Evolutionary conservation across 1,284 basidiomycete species (phyloP).

Genomic region (Apiotrichum domesticum): DNA sequence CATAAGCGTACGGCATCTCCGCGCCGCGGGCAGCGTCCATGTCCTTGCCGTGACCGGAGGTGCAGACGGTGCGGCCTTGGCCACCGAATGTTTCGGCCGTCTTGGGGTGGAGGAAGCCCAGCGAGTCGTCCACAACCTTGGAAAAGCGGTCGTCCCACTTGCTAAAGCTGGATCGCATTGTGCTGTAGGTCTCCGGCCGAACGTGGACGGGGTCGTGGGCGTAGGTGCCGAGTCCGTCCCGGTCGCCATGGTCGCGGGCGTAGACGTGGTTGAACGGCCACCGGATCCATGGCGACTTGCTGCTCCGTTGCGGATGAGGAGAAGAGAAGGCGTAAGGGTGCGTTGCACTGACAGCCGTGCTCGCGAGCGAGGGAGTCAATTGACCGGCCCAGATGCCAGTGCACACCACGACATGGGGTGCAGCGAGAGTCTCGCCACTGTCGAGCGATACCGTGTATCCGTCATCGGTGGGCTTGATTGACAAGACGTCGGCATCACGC

Average conservation of each 20-base stretch:
- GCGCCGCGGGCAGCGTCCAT: too few species aligned
- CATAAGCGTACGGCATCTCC: too few species aligned
- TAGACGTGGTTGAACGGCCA: conserved; percentile 24
- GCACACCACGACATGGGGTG: conserved; percentile 16
- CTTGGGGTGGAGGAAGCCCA: too few species aligned
- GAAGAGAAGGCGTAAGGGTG: conserved; percentile 24
- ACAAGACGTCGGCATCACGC: conserved; percentile 11
- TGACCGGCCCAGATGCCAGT: conserved; percentile 29
- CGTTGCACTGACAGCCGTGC: conserved; percentile 16
- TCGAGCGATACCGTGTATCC: neutral
- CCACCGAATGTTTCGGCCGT: too few species aligned
- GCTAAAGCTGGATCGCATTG: conserved; percentile 13
- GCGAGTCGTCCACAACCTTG: too few species aligned
- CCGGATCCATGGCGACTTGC: conserved; percentile 21
- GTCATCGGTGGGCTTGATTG: neutral
- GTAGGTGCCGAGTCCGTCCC: conserved; percentile 27
- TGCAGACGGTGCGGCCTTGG: too few species aligned
- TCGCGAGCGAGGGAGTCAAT: conserved; percentile 12
- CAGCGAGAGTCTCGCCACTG: neutral
- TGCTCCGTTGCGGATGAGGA: neutral
- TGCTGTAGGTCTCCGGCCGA: neutral
- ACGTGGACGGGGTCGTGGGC: conserved; percentile 17
- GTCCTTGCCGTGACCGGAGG: too few species aligned
- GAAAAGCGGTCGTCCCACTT: conserved; percentile 11
- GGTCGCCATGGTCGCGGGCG: conserved; percentile 25